These are phyloP conservation scores for Thalia dealbata DNA, from an alignment of 176 grass and related monocot genomes.

Conservation along the genomic window DNA sequence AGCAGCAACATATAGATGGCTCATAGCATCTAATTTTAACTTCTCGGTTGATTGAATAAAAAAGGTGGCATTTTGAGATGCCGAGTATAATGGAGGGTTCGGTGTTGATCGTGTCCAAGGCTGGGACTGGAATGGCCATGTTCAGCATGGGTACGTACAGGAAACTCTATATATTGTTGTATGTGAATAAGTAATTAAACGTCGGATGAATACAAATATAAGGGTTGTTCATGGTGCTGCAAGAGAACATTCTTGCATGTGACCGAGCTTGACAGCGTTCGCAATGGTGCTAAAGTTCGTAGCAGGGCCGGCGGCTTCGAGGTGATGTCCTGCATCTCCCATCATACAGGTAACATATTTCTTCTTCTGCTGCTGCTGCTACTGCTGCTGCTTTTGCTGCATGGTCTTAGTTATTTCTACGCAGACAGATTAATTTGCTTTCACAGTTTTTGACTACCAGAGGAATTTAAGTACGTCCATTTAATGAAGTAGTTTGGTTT, in stretches of 20 bases:
- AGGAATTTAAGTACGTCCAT: too few species aligned
- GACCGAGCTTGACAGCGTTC: slow-evolving; percentile 31
- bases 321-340: slow-evolving; percentile 38
- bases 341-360: slow-evolving; percentile 71
- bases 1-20: too few species aligned
- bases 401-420: too few species aligned
- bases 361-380: too few species aligned
- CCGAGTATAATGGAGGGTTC: slow-evolving; percentile 75
- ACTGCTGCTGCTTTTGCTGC: slow-evolving; percentile 43
- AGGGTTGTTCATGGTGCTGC: slow-evolving; percentile 66
- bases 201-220: background rate
- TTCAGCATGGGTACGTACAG: slow-evolving; percentile 74
- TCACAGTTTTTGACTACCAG: too few species aligned
- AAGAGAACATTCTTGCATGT: slow-evolving; percentile 54
- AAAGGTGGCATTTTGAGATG: slow-evolving; percentile 71
- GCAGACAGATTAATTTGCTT: too few species aligned
- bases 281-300: slow-evolving; percentile 54
- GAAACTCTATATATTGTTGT: too few species aligned
- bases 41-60: too few species aligned
- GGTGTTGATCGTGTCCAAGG: slow-evolving; percentile 65
- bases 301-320: slow-evolving; percentile 35
- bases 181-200: background rate
- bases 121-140: slow-evolving; percentile 64
- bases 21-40: too few species aligned
- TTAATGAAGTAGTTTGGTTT: background rate